A percentile compares a stretch with the other conserved stretches of the same genome.
phyloP scores from a whole-genome alignment of 2,329 filamentous ascomycete genomes.

The Annulohypoxylon truncatum region DNA sequence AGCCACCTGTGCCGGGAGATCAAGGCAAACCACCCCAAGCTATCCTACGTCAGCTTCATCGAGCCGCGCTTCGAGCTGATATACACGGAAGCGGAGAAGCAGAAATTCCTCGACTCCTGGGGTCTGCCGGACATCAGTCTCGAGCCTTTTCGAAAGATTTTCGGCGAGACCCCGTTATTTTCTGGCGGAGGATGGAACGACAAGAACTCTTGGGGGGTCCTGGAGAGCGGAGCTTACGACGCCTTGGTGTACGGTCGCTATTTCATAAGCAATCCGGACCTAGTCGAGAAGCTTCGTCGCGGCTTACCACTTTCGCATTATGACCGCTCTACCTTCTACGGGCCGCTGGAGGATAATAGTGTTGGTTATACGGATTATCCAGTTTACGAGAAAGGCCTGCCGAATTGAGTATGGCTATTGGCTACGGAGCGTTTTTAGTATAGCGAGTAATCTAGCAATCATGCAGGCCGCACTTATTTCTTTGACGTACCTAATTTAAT shows the following conservation, averaged over 20 bases:
- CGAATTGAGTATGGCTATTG: neutral
- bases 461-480: too few species aligned
- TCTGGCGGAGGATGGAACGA: conserved; percentile 9
- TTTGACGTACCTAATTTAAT: too few species aligned
- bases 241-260: conserved; percentile 8
- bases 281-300: conserved; percentile 3
- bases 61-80: conserved; percentile 8
- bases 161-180: conserved; percentile 12
- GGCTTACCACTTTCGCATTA: conserved; percentile 2
- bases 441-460: too few species aligned
- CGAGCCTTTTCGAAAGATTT: neutral
- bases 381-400: neutral
- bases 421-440: too few species aligned
- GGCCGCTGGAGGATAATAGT: conserved; percentile 10
- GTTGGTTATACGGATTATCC: conserved; percentile 3
- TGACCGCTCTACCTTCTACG: conserved; percentile 10
- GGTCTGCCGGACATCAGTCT: neutral
- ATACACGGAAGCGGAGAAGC: conserved; percentile 1
- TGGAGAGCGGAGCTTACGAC: conserved; percentile 8
- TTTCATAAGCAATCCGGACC: conserved; percentile 10
- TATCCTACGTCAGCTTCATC: conserved; percentile 8
- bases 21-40: neutral
- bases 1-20: conserved; percentile 3
- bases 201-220: neutral
- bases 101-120: conserved; percentile 1